Conservation (phyloP, 164 flowering plant genomes). For the Houttuynia cordata region DNA sequence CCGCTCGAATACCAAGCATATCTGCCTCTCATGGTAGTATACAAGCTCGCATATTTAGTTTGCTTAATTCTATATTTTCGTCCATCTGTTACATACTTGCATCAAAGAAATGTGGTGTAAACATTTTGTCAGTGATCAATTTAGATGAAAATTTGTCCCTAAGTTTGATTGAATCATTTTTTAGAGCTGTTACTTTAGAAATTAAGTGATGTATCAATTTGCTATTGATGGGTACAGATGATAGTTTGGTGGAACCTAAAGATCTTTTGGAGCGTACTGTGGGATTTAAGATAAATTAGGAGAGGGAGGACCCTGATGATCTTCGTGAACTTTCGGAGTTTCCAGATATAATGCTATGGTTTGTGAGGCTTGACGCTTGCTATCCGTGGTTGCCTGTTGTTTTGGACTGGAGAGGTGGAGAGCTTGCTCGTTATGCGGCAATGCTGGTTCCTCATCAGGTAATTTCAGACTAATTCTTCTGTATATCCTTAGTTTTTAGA, state of each 20-base stretch:
- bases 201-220: background rate
- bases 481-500: background rate
- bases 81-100: too few species aligned
- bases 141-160: too few species aligned
- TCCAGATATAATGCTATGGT: conserved; percentile 86
- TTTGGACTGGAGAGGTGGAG: conserved; percentile 92
- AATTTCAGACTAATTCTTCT: background rate
- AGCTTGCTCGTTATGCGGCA: conserved; percentile 86
- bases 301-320: conserved; percentile 56
- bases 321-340: conserved; percentile 69
- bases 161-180: too few species aligned
- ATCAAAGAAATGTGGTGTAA: too few species aligned
- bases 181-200: too few species aligned
- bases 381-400: conserved; percentile 89
- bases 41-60: too few species aligned
- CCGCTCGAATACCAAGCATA: background rate
- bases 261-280: conserved; percentile 57
- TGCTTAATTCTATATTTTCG: too few species aligned
- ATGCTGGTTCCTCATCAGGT: conserved; percentile 97
- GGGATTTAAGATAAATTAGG: conserved; percentile 71
- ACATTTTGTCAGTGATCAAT: too few species aligned
- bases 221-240: background rate
- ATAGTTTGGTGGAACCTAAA: conserved; percentile 32
- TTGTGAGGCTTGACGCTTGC: conserved; percentile 67
- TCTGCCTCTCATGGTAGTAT: background rate